Evolutionary conservation across 2,329 filamentous ascomycete genomes (phyloP), one percentile per base, ranked within the genome.

Genomic region (Aschersonia sp.): DNA sequence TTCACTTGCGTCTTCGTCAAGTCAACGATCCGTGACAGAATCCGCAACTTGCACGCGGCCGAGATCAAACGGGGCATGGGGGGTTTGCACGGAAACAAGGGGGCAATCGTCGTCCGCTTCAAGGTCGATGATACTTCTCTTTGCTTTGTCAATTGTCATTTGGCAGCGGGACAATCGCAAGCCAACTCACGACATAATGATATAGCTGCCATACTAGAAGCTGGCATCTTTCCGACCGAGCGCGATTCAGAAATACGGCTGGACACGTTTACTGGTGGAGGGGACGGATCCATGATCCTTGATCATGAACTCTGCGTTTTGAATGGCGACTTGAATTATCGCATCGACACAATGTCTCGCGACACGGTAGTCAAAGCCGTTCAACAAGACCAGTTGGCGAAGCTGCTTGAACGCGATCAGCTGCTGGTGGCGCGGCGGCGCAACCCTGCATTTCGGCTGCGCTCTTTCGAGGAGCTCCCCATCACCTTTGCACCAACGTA

Each of bases 231-330:
- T n/a, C 84, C 87, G 0, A 64, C 73, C 0, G 85, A 92, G 60
- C 72, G 73, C 42, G 85, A 89, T 54, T 68, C 79, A 0, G 73
- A 69, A 4, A 71, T 76, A 5, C 78, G 87, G 6, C 73, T 85
- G 39, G 86, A 95, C 61, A 84, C 79, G 53, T 98, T 83, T 59
- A 77, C 88, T 6, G 86, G 87, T 30, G 92, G 92, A n/a, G 92
- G 92, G 43, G 92, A 98, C 60, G 92, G 92, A 6, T 83, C 81
- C 41, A 88, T 96, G 83, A 86, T 98, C 50, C 73, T 97, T 49
- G 92, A 98, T 59, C 92, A 98, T 60, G 92, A 98, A 65, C 83
- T 98, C n/a, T 96, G 90, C 63, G 80, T 98, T 44, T 68, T 97
- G 42, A 97, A 97, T 57, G 92, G 92, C 31, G 92, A 98, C 62